Evolutionary conservation across 805 yeast genomes (phyloP).

Genomic region (Citeromyces matritensis): DNA sequence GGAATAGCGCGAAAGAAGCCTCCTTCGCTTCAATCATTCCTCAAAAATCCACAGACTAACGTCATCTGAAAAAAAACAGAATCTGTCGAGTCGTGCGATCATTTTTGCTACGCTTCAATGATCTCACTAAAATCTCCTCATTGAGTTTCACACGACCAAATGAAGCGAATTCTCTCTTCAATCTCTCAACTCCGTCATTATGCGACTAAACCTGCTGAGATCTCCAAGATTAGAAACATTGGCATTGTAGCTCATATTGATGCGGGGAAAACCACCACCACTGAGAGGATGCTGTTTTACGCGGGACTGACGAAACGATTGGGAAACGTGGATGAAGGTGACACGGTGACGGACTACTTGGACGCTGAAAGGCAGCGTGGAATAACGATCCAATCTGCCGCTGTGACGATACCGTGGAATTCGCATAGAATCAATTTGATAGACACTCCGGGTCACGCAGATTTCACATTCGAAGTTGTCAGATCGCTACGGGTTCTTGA

Average conservation of each 20-base stretch:
- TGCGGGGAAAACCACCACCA: conserved; percentile 97
- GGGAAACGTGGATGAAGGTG: conserved; percentile 94
- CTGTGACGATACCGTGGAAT: conserved; percentile 81
- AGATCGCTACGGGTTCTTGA: conserved; percentile 83
- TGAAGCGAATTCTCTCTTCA: no score
- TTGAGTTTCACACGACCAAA: no score
- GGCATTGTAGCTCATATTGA: conserved; percentile 99
- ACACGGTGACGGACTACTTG: conserved; percentile 85
- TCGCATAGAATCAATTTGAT: conserved; percentile 64
- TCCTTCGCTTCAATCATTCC: no score
- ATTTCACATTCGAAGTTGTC: conserved; percentile 88
- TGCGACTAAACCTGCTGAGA: conserved; percentile 6
- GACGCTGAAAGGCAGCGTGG: conserved; percentile 89
- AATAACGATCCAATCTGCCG: conserved; percentile 93
- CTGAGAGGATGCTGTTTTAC: conserved; percentile 88
- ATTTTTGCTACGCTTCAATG: no score
- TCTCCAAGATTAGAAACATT: conserved; percentile 53
- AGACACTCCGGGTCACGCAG: conserved; percentile 98
- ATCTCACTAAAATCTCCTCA: no score
- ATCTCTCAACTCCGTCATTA: neutral
- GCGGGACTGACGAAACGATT: conserved; percentile 67
- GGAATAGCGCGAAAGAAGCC: no score
- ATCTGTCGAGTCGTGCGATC: no score
- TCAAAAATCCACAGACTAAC: no score
- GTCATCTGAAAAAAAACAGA: no score